Evolutionary conservation across 805 yeast genomes (phyloP).

Genomic region (Sungouiella blattae): DNA sequence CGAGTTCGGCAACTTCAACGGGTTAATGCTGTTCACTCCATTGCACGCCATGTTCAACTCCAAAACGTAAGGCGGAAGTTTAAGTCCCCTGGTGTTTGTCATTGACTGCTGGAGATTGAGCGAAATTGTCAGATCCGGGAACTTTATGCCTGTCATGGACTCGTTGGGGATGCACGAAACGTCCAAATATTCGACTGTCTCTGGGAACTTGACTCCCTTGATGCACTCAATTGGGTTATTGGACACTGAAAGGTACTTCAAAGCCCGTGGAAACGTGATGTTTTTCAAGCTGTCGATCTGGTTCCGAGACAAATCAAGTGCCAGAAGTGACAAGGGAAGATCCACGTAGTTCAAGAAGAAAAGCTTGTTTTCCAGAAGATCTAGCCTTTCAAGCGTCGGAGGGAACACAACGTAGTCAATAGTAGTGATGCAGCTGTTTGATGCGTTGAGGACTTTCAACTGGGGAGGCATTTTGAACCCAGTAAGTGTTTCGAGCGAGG

Average conservation of each 20-base stretch:
- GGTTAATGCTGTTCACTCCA: slow-evolving; percentile 45
- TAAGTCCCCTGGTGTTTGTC: slow-evolving; percentile 43
- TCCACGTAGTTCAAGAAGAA: slow-evolving; percentile 39
- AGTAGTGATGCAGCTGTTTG: slow-evolving; percentile 30
- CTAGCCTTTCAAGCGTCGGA: slow-evolving; percentile 26
- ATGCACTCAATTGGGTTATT: slow-evolving; percentile 42
- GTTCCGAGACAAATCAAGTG: slow-evolving; percentile 37
- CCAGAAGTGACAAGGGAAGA: slow-evolving; percentile 28
- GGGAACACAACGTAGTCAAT: slow-evolving; percentile 38
- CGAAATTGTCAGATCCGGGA: slow-evolving; percentile 35
- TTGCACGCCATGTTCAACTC: slow-evolving; percentile 32
- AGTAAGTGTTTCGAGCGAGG: slow-evolving; percentile 34
- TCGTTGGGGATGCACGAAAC: slow-evolving; percentile 43
- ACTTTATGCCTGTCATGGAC: slow-evolving; percentile 44
- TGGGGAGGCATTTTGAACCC: slow-evolving; percentile 38
- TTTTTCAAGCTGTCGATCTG: slow-evolving; percentile 37
- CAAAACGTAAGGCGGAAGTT: slow-evolving; percentile 31
- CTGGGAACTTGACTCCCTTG: slow-evolving; percentile 41
- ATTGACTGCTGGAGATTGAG: slow-evolving; percentile 42
- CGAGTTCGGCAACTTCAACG: slow-evolving; percentile 39
- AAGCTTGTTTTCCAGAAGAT: slow-evolving; percentile 34
- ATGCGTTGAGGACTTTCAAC: slow-evolving; percentile 27
- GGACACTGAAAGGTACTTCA: slow-evolving; percentile 29
- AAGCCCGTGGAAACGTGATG: slow-evolving; percentile 32
- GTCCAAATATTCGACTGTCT: slow-evolving; percentile 32